Evolutionary conservation across 371 early-diverging fungal genomes (phyloP).

Genomic region (Apophysomyces ossiformis): DNA sequence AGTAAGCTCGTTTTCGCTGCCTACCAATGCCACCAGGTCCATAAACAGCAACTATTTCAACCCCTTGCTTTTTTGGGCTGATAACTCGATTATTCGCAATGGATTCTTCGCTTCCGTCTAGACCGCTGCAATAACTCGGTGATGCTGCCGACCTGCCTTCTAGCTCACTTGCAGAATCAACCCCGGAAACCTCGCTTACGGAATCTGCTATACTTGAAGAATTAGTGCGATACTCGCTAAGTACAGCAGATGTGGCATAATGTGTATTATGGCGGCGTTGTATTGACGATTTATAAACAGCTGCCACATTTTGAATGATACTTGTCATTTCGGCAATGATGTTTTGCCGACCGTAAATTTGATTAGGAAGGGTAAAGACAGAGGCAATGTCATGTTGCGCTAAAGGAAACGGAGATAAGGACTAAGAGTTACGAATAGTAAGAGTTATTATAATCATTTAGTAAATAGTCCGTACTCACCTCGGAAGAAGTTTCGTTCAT

Average conservation of each 20-base stretch:
- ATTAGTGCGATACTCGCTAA: constrained; percentile 19
- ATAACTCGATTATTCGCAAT: constrained; percentile 19
- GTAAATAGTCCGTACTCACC: constrained; percentile 17
- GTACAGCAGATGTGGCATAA: constrained; percentile 24
- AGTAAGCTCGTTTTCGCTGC: background rate
- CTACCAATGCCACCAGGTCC: constrained; percentile 45
- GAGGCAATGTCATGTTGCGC: constrained; percentile 51
- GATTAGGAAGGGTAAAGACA: constrained; percentile 48
- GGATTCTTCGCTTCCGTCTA: constrained; percentile 39
- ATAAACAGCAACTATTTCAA: constrained; percentile 37
- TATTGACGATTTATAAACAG: constrained; percentile 27
- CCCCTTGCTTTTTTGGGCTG: constrained; percentile 21
- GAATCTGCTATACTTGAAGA: constrained; percentile 29
- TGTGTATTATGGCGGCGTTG: constrained; percentile 14
- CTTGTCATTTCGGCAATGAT: constrained; percentile 41
- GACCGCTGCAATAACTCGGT: constrained; percentile 38
- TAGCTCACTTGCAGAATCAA: constrained; percentile 3
- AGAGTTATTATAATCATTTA: background rate
- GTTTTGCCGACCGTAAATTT: constrained; percentile 45
- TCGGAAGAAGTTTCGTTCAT: constrained; percentile 34
- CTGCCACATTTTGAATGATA: constrained; percentile 42
- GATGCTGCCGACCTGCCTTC: constrained; percentile 35
- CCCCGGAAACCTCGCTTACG: constrained; percentile 21
- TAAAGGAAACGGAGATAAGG: constrained; percentile 40
- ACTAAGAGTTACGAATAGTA: constrained; percentile 13